Percentiles rank a stretch among this genome's conserved stretches.
Conservation (phyloP, 495 filamentous ascomycete genomes). For the Neurospora pannonica region DNA sequence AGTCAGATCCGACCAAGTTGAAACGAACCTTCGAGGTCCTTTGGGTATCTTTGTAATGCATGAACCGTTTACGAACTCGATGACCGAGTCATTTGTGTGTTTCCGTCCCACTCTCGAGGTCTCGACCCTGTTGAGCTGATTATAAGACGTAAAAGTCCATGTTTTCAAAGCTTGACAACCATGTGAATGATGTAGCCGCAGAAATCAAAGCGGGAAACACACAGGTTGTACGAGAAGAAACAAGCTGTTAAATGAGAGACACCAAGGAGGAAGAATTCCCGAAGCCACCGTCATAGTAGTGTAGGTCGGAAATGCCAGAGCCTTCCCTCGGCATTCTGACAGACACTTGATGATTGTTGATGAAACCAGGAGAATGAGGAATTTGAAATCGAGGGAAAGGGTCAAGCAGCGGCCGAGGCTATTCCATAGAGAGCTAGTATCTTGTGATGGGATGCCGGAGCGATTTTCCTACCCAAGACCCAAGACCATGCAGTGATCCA, state of each 20-base stretch:
- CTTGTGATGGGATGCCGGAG: background rate
- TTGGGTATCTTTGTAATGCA: background rate
- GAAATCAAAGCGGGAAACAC: background rate
- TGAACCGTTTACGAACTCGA: background rate
- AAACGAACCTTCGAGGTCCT: background rate
- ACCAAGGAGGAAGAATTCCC: background rate
- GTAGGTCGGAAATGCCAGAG: background rate
- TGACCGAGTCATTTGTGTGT: background rate
- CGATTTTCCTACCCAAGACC: background rate
- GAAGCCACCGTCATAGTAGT: background rate
- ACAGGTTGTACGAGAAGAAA: background rate
- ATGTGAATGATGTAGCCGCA: background rate
- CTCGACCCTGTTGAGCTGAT: background rate
- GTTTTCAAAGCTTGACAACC: background rate
- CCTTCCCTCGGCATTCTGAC: background rate
- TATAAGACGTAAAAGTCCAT: background rate
- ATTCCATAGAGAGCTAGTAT: background rate
- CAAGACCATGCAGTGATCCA: background rate
- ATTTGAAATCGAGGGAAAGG: background rate
- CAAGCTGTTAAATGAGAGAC: background rate
- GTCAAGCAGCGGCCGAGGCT: background rate
- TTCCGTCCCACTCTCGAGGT: background rate
- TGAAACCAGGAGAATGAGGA: background rate
- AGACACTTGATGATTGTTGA: background rate
- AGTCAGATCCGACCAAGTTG: background rate